phyloP scores from a whole-genome alignment of 1,284 basidiomycete species.

The Heterobasidion parviporum region DNA sequence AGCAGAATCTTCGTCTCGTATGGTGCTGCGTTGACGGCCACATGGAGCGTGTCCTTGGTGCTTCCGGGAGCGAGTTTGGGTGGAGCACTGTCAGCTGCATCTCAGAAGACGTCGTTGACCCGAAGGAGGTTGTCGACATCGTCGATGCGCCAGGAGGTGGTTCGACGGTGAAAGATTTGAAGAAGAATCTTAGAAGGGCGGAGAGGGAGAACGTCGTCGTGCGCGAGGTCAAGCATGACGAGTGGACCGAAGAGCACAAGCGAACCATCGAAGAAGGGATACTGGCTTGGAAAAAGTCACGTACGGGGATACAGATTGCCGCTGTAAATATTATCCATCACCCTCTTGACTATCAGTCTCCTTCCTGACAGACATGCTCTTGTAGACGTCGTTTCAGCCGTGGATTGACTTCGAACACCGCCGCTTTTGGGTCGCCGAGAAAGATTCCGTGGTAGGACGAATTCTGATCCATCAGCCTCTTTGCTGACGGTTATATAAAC shows the following conservation, averaged over 20 bases:
- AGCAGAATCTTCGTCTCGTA: conserved; percentile 24
- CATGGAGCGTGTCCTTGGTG: conserved; percentile 27
- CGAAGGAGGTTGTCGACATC: conserved; percentile 29
- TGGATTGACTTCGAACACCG: conserved; percentile 36
- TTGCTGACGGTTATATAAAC: not conserved
- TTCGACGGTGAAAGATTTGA: conserved; percentile 32
- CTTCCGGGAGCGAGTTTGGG: conserved; percentile 11
- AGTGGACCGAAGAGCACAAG: conserved; percentile 27
- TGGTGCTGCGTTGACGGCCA: conserved; percentile 35
- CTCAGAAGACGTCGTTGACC: conserved; percentile 34
- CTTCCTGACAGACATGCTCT: not conserved
- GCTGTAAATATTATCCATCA: conserved; percentile 18
- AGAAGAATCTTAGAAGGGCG: conserved; percentile 36
- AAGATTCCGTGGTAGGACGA: conserved; percentile 12
- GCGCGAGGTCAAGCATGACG: conserved; percentile 19
- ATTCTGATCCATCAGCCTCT: not conserved
- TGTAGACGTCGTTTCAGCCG: conserved; percentile 30
- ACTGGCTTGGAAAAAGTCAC: conserved; percentile 27
- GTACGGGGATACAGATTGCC: conserved; percentile 32
- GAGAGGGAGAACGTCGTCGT: conserved; percentile 29
- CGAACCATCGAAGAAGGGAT: conserved; percentile 31
- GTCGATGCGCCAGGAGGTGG: conserved; percentile 22
- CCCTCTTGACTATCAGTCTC: not conserved
- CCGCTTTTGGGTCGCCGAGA: conserved; percentile 33
- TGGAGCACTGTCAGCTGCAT: conserved; percentile 37